A percentile compares a stretch with the other conserved stretches of the same genome.
phyloP scores from a whole-genome alignment of 2,329 filamentous ascomycete species.

The Penicillium aurantiogriseum region DNA sequence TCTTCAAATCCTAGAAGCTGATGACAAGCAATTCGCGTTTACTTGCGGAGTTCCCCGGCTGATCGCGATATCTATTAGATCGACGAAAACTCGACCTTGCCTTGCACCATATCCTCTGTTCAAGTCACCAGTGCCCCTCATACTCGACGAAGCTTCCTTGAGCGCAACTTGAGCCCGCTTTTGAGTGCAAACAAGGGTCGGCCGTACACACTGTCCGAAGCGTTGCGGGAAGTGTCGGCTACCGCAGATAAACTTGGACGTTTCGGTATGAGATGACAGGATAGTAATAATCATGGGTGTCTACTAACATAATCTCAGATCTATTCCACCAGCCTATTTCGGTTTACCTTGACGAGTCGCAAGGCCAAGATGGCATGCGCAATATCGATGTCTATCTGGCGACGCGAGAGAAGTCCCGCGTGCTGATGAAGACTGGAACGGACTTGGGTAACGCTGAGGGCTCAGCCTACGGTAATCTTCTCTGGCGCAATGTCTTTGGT shows the following conservation, averaged over 20 bases:
- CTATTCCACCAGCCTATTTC: slow-evolving; percentile 83
- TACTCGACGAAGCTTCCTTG: slow-evolving; percentile 80
- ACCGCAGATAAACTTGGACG: slow-evolving; percentile 72
- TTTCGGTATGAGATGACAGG: slow-evolving; percentile 61
- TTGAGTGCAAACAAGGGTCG: slow-evolving; percentile 65
- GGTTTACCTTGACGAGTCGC: slow-evolving; percentile 76
- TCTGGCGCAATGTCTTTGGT: slow-evolving; percentile 89
- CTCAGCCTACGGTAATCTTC: slow-evolving; percentile 82
- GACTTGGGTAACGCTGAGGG: slow-evolving; percentile 93
- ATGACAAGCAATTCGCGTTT: neutral
- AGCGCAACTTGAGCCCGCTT: slow-evolving; percentile 75
- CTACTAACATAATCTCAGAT: slow-evolving; percentile 51
- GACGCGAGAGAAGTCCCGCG: slow-evolving; percentile 73
- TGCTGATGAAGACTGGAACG: slow-evolving; percentile 90
- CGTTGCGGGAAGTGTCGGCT: slow-evolving; percentile 68
- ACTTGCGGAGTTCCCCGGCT: slow-evolving; percentile 13
- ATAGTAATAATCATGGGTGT: neutral
- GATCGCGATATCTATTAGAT: slow-evolving; percentile 52
- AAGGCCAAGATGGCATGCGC: slow-evolving; percentile 63
- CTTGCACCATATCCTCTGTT: slow-evolving; percentile 83
- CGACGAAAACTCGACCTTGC: slow-evolving; percentile 77
- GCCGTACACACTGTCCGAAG: slow-evolving; percentile 76
- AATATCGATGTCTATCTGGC: slow-evolving; percentile 80
- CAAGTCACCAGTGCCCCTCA: slow-evolving; percentile 77
- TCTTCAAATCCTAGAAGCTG: neutral